These are phyloP conservation scores for Penicillium taxi DNA, from an alignment of 495 filamentous ascomycete species.

Conservation along the genomic window DNA sequence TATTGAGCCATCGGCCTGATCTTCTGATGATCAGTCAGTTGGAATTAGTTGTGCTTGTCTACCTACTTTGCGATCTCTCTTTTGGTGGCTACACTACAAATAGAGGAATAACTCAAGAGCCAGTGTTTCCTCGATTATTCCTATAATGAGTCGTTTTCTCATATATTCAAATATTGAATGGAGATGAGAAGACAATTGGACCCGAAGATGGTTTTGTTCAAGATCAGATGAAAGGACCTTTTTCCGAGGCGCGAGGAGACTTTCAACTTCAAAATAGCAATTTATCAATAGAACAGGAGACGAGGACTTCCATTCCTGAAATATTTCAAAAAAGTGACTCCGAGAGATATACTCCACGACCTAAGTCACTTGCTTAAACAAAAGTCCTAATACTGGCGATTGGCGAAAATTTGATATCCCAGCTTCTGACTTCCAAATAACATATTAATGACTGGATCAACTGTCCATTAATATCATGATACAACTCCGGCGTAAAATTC, in stretches of 20 bases:
- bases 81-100: constrained; percentile 10
- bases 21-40: constrained; percentile 43
- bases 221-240: background rate
- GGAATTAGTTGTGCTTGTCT: constrained; percentile 45
- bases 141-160: background rate
- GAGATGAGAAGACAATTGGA: constrained; percentile 7
- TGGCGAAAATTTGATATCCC: background rate
- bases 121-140: background rate
- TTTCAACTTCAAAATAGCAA: no score
- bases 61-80: constrained; percentile 32
- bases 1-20: constrained; percentile 37
- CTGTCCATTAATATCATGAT: no score
- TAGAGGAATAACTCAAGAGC: constrained; percentile 1
- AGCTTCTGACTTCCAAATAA: no score
- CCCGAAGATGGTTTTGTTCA: background rate
- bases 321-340: background rate
- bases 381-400: background rate
- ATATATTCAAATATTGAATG: background rate
- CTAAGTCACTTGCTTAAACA: constrained; percentile 8
- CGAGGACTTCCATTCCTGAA: background rate
- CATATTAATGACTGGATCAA: no score
- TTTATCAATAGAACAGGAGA: no score
- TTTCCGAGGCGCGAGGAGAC: background rate
- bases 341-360: constrained; percentile 1
- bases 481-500: no score